Base-by-base conservation (phyloP, 2,329 filamentous ascomycete genomes). In the Furcasterigmium sp. region DNA sequence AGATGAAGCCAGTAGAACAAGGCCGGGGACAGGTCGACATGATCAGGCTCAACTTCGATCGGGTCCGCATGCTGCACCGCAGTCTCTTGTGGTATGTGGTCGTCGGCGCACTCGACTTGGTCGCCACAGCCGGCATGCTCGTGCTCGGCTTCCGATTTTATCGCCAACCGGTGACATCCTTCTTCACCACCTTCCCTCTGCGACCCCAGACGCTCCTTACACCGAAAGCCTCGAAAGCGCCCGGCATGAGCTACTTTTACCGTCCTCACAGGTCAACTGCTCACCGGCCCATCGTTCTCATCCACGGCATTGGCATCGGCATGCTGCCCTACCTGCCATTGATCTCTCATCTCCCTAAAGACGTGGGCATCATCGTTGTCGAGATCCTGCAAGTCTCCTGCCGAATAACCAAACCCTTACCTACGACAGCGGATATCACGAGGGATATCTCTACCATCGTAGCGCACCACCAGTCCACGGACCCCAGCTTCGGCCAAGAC, bases 281-380 rank as follows among this genome's bases (percentile, higher is more conserved):
- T 1, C 68, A 69, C 34, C 70, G 70, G 41, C 84, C 84, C 0
- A 61, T 87, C 8, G 60, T 88, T 4, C 87, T 86, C 60, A 69
- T 87, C 39, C 84, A 87, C 51, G 84, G 84, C 15, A 85, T 87
- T 39, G 82, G 84, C 34, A 71, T 87, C 45, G 84, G 84, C 0
- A 69, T 87, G 3, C 75, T 76, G 55, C 75, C 81, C 1, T 85
- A 87, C 51, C 64, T 72, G 11, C 58, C 63, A 13, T 62, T 87
- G 2, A 79, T 44, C 59, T 84, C 39, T 3, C 37, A 54, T 14
- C 4, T 35, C 32, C 52, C 53, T 4, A 57, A 61, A 26, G 70
- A 74, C 40, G 64, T 83, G 15, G 82, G 82, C 20, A 70, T 87
- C 45, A 73, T 87, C 29, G 80, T 76, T 4, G 51, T 86, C n/a